Conservation (phyloP, 805 yeast genomes). For the Hemisphaericaspora nanyangensis region DNA sequence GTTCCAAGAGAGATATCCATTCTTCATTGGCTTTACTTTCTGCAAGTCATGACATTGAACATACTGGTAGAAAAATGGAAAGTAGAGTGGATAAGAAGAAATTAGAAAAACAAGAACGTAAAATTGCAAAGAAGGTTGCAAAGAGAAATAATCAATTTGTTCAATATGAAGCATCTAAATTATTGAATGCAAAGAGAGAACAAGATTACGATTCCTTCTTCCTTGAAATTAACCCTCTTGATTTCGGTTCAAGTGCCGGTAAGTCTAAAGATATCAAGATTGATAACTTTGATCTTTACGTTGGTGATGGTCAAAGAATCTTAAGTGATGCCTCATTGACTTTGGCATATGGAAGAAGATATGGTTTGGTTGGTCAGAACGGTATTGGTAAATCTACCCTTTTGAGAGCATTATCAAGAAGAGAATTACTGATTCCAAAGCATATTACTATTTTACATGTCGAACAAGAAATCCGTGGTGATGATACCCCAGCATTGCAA, state of each 20-base stretch:
- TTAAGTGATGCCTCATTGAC: conserved; percentile 84
- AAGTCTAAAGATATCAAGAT: conserved; percentile 95
- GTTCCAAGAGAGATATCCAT: conserved; percentile 66
- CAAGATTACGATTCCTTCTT: conserved; percentile 93
- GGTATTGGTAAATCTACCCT: conserved; percentile 99
- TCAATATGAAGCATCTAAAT: conserved; percentile 89
- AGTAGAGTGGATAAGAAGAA: conserved; percentile 94
- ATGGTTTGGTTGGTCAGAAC: conserved; percentile 97
- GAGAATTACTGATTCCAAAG: conserved; percentile 91
- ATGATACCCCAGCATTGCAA: conserved; percentile 85
- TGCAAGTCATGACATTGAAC: conserved; percentile 81
- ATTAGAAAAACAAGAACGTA: conserved; percentile 94
- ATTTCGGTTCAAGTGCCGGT: conserved; percentile 78
- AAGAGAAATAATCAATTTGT: conserved; percentile 82
- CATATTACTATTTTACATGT: conserved; percentile 95
- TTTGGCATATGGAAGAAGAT: conserved; percentile 86
- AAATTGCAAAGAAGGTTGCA: conserved; percentile 95
- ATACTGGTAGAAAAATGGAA: conserved; percentile 87
- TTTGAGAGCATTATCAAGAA: conserved; percentile 82
- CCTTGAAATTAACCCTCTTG: conserved; percentile 92
- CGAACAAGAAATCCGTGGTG: conserved; percentile 95
- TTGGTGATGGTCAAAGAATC: conserved; percentile 93
- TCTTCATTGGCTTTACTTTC: conserved; percentile 74
- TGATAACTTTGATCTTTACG: conserved; percentile 89
- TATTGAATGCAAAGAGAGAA: conserved; percentile 58